Evolutionary conservation across 2,329 filamentous ascomycete species (phyloP).

Genomic region (Colletotrichum sp.): DNA sequence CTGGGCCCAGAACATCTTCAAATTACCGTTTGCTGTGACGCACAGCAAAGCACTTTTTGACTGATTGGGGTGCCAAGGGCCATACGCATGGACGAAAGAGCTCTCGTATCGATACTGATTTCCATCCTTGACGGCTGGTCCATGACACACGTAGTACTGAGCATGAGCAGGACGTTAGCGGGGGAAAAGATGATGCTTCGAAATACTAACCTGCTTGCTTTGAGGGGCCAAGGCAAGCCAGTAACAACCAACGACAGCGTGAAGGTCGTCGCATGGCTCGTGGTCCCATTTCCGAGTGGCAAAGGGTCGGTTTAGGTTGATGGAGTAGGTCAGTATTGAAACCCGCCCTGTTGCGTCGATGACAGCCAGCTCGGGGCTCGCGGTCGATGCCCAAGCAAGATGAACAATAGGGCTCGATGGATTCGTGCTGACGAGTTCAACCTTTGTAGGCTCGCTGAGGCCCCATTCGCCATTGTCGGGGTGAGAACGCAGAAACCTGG

Average conservation of each 20-base stretch:
- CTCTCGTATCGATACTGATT: conserved; percentile 73
- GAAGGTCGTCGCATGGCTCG: conserved; percentile 77
- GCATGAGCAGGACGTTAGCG: neutral
- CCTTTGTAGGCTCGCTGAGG: conserved; percentile 72
- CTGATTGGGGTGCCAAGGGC: conserved; percentile 75
- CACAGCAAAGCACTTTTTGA: conserved; percentile 77
- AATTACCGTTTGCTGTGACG: conserved; percentile 74
- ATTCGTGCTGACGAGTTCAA: conserved; percentile 65
- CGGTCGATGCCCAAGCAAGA: conserved; percentile 77
- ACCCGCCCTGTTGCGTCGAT: conserved; percentile 82
- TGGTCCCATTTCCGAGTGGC: conserved; percentile 64
- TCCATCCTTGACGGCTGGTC: conserved; percentile 68
- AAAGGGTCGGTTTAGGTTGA: conserved; percentile 75
- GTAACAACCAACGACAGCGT: conserved; percentile 80
- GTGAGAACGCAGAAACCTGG: conserved; percentile 75
- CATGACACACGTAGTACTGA: conserved; percentile 52
- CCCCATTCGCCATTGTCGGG: conserved; percentile 75
- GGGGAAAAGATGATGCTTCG: conserved; percentile 13
- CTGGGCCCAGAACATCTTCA: conserved; percentile 81
- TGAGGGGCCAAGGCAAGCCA: conserved; percentile 74
- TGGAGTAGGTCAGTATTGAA: conserved; percentile 73
- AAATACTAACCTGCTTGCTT: conserved; percentile 40
- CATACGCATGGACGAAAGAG: conserved; percentile 67
- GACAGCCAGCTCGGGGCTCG: conserved; percentile 80
- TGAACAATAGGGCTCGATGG: conserved; percentile 75